phyloP scores from a whole-genome alignment of 1,284 basidiomycete species.

The Cronartium ribicola region DNA sequence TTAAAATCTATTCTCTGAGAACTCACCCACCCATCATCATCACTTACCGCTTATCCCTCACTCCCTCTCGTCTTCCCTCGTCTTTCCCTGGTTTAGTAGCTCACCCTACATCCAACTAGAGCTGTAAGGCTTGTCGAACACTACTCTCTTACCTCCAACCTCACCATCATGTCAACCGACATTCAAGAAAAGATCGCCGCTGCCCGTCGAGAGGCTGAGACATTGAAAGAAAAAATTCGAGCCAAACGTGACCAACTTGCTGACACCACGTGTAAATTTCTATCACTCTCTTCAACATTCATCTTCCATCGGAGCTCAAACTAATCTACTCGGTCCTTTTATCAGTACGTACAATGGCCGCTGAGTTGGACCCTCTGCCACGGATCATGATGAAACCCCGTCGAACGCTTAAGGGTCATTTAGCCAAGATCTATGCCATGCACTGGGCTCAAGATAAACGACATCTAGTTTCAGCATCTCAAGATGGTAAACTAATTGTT shows the following conservation, averaged over 20 bases:
- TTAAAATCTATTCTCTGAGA: too few species aligned
- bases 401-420: constrained; percentile 88
- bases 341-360: constrained; percentile 89
- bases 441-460: constrained; percentile 96
- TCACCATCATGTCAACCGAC: constrained; percentile 45
- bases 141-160: neutral
- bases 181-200: constrained; percentile 68
- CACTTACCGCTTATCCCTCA: neutral
- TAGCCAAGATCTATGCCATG: constrained; percentile 99
- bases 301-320: neutral
- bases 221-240: constrained; percentile 93
- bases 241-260: constrained; percentile 90
- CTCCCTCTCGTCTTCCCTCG: neutral
- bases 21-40: neutral
- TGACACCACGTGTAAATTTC: constrained; percentile 81
- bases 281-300: neutral
- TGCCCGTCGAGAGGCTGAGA: constrained; percentile 91
- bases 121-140: neutral
- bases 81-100: neutral
- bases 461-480: constrained; percentile 96
- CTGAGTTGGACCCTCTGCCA: constrained; percentile 88
- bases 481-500: constrained; percentile 98
- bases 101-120: neutral
- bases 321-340: neutral
- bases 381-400: constrained; percentile 93